phyloP scores from a whole-genome alignment of 176 grass and related monocot species.

The Carex kokanica region DNA sequence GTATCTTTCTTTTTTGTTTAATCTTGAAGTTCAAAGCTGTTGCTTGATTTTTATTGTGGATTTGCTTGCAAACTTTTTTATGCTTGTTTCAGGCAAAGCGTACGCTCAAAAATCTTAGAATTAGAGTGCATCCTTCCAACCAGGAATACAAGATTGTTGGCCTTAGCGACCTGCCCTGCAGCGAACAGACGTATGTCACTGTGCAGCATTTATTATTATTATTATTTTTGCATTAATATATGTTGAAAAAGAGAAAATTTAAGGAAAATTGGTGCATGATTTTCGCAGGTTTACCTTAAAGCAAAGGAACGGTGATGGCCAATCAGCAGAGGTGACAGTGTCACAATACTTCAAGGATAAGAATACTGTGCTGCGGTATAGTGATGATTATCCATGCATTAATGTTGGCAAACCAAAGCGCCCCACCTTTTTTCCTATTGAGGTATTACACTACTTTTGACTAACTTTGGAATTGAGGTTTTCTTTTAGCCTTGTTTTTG shows the following conservation, averaged over 20 bases:
- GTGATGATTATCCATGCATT: constrained; percentile 70
- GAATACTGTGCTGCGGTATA: constrained; percentile 54
- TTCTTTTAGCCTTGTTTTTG: neutral
- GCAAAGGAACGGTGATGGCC: constrained; percentile 38
- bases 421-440: constrained; percentile 62
- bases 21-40: neutral
- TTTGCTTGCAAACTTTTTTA: neutral
- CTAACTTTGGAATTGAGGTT: neutral
- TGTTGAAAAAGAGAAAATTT: neutral
- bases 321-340: constrained; percentile 47
- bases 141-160: constrained; percentile 75
- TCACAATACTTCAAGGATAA: constrained; percentile 70
- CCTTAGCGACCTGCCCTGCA: constrained; percentile 47
- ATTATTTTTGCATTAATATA: neutral
- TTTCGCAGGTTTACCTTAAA: constrained; percentile 55
- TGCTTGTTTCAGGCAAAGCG: constrained; percentile 56
- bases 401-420: constrained; percentile 92
- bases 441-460: constrained; percentile 39
- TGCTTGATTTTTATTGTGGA: neutral
- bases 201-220: neutral
- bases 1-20: constrained; percentile 25
- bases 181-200: neutral
- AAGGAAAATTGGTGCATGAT: neutral
- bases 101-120: constrained; percentile 57
- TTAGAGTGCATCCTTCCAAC: constrained; percentile 50